These are phyloP conservation scores for Euphorbia peplus DNA, from an alignment of 345 rosid genomes.

Conservation along the genomic window DNA sequence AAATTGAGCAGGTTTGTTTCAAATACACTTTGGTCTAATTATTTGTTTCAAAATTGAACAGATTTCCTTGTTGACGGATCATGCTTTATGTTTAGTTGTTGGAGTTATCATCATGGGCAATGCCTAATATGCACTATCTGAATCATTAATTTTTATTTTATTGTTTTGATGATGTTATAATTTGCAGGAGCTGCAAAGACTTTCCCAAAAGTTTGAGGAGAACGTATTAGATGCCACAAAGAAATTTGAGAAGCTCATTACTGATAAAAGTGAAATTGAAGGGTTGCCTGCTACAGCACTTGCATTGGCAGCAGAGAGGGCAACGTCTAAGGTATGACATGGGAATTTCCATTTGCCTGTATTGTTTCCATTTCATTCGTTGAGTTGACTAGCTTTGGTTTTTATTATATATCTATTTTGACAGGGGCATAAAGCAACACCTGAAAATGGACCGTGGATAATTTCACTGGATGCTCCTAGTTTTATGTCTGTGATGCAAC, in stretches of 20 bases:
- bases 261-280: slow-evolving; percentile 76
- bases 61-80: background rate
- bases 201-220: slow-evolving; percentile 75
- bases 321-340: slow-evolving; percentile 67
- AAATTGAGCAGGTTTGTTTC: slow-evolving; percentile 72
- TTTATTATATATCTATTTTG: slow-evolving; percentile 2
- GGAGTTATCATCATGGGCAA: background rate
- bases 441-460: slow-evolving; percentile 85
- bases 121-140: background rate
- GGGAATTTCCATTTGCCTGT: background rate
- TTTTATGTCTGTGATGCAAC: slow-evolving; percentile 78
- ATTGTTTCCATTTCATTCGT: slow-evolving; percentile 5
- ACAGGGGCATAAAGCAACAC: slow-evolving; percentile 81
- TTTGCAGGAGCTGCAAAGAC: slow-evolving; percentile 70
- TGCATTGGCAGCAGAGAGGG: slow-evolving; percentile 86
- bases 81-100: background rate
- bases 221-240: slow-evolving; percentile 93
- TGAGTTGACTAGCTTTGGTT: background rate
- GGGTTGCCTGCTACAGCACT: slow-evolving; percentile 91
- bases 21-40: background rate
- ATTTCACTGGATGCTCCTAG: slow-evolving; percentile 82
- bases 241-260: slow-evolving; percentile 76
- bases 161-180: slow-evolving; percentile 4
- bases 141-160: background rate
- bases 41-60: no score